Conservation (phyloP, 805 yeast genomes). For the Zygosaccharomyces lentus region DNA sequence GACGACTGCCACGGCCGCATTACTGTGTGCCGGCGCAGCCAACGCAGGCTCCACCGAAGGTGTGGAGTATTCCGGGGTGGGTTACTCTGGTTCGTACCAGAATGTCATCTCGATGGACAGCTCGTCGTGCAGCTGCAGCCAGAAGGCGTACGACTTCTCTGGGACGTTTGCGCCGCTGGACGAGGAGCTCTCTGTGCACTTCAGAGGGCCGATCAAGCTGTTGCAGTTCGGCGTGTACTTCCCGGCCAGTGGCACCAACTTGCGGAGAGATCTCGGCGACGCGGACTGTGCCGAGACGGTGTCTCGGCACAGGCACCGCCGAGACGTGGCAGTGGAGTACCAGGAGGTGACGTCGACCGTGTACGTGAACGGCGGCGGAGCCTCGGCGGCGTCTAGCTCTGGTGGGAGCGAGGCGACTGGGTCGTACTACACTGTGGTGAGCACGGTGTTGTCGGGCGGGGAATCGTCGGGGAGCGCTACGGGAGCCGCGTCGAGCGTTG, state of each 20-base stretch:
- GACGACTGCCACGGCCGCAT: constrained; percentile 29
- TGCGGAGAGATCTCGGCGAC: constrained; percentile 39
- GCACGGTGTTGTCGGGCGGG: constrained; percentile 15
- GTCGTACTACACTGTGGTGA: constrained; percentile 17
- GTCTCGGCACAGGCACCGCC: constrained; percentile 51
- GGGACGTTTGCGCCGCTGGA: constrained; percentile 65
- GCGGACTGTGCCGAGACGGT: constrained; percentile 20
- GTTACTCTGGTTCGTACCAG: constrained; percentile 77
- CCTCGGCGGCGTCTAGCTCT: constrained; percentile 11
- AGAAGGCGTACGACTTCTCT: constrained; percentile 48
- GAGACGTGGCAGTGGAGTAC: constrained; percentile 57
- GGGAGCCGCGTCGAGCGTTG: constrained; percentile 23
- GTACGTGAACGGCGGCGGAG: constrained; percentile 40
- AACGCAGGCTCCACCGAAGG: constrained; percentile 55
- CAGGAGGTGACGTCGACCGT: constrained; percentile 78
- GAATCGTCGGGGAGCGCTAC: constrained; percentile 6
- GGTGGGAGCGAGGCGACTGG: constrained; percentile 20
- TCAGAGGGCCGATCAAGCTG: constrained; percentile 69
- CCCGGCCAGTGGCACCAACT: constrained; percentile 47
- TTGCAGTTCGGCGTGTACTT: constrained; percentile 81
- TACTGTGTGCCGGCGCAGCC: constrained; percentile 24
- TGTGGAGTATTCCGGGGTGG: constrained; percentile 65
- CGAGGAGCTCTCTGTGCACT: constrained; percentile 68
- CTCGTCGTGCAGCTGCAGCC: constrained; percentile 65
- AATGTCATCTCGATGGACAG: constrained; percentile 80